phyloP scores from a whole-genome alignment of 495 filamentous ascomycete genomes.

The Aspergillus egyptiacus region DNA sequence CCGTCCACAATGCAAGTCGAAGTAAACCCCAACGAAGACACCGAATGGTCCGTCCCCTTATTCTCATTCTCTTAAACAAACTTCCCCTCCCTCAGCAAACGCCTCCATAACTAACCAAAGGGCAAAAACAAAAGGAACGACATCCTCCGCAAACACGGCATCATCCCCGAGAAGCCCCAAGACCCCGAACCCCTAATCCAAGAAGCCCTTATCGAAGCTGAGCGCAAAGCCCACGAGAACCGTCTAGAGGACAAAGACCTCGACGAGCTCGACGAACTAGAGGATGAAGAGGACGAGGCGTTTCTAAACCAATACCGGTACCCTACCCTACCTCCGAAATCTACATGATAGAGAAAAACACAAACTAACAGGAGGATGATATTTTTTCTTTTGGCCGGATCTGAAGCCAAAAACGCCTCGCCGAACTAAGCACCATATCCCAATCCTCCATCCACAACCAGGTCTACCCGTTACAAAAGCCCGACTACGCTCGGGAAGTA shows the following conservation, averaged over 20 bases:
- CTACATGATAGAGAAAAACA: no score
- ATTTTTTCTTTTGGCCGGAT: no score
- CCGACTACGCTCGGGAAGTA: constrained; percentile 86
- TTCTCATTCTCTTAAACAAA: no score
- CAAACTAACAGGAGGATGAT: no score
- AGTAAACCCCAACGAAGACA: constrained; percentile 93
- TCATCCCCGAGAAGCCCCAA: constrained; percentile 94
- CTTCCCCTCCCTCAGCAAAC: background rate
- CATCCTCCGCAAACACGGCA: constrained; percentile 90
- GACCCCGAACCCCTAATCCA: constrained; percentile 92
- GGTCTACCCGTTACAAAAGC: constrained; percentile 90
- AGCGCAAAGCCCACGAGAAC: constrained; percentile 77
- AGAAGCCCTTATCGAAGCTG: constrained; percentile 83
- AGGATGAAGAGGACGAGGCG: constrained; percentile 89
- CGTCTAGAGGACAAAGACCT: constrained; percentile 87
- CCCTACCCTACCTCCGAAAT: background rate
- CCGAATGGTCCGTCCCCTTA: constrained; percentile 77
- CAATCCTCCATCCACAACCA: constrained; percentile 69
- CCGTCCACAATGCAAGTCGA: constrained; percentile 70
- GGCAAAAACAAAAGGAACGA: constrained; percentile 81
- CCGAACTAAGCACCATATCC: constrained; percentile 70
- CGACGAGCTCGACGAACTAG: constrained; percentile 86
- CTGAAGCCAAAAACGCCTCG: constrained; percentile 76
- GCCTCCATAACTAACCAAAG: background rate
- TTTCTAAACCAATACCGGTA: constrained; percentile 82